Conservation (phyloP, 495 filamentous ascomycete genomes). For the Penicillium paradoxum region DNA sequence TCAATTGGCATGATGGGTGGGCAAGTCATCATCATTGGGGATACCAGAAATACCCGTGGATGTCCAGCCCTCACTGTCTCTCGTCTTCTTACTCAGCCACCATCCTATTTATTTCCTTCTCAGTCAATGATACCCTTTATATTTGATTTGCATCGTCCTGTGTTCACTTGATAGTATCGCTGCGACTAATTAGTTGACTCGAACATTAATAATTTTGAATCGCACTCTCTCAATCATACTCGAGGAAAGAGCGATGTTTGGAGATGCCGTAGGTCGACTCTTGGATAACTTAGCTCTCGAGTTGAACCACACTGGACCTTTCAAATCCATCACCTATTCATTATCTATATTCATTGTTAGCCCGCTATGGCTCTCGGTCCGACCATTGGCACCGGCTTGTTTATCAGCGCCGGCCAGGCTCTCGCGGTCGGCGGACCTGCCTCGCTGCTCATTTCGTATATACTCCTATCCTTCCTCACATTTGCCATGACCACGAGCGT, state of each 20-base stretch:
- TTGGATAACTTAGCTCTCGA: conserved; percentile 4
- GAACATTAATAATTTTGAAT: background rate
- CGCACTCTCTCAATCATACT: background rate
- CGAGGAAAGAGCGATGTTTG: conserved; percentile 1
- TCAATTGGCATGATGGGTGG: background rate
- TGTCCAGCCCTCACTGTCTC: background rate
- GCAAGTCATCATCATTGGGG: background rate
- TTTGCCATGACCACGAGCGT: conserved; percentile 57
- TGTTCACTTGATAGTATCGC: background rate
- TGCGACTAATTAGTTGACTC: background rate
- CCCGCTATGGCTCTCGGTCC: conserved; percentile 30
- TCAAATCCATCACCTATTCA: background rate
- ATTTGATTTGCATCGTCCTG: background rate
- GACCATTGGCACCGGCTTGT: conserved; percentile 39
- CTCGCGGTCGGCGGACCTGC: conserved; percentile 38
- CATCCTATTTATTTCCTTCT: background rate
- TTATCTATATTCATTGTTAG: conserved; percentile 6
- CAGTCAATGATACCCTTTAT: conserved; percentile 24
- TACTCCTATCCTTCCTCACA: conserved; percentile 50
- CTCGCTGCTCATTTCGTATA: conserved; percentile 35
- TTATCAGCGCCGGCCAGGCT: conserved; percentile 38
- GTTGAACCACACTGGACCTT: background rate
- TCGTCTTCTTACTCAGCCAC: background rate
- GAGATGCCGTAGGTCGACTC: background rate
- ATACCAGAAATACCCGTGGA: background rate